Evolutionary conservation across 1,284 basidiomycete genomes (phyloP).

Genomic region (Pseudomicrostroma phylloplanum): DNA sequence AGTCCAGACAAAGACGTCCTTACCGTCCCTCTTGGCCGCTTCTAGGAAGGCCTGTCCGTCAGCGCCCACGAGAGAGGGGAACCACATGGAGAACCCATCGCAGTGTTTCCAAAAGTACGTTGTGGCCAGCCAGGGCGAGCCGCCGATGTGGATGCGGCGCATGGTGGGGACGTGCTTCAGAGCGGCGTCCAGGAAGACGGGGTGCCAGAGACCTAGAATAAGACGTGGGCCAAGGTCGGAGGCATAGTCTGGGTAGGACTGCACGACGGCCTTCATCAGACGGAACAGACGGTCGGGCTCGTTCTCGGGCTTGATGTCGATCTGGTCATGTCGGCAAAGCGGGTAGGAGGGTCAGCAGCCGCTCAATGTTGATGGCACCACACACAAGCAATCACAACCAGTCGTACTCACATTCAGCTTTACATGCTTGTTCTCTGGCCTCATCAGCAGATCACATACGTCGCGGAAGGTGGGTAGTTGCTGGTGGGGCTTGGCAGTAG

Average conservation of each 20-base stretch:
- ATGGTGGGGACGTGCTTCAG: slow-evolving; percentile 72
- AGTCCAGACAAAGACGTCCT: slow-evolving; percentile 89
- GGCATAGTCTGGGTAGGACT: slow-evolving; percentile 68
- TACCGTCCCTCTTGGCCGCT: slow-evolving; percentile 72
- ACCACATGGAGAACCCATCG: slow-evolving; percentile 80
- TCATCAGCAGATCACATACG: slow-evolving; percentile 45
- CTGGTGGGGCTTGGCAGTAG: slow-evolving; percentile 66
- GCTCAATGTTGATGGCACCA: too few species aligned
- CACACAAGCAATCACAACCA: too few species aligned
- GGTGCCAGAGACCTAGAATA: slow-evolving; percentile 73
- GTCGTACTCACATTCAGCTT: slow-evolving; percentile 36
- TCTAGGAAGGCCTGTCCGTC: slow-evolving; percentile 67
- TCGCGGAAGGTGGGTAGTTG: slow-evolving; percentile 48
- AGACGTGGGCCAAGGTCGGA: slow-evolving; percentile 78
- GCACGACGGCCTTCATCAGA: slow-evolving; percentile 72
- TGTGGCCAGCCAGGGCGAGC: slow-evolving; percentile 61
- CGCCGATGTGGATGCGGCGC: slow-evolving; percentile 77
- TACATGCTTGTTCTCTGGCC: slow-evolving; percentile 42
- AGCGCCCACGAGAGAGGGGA: slow-evolving; percentile 64
- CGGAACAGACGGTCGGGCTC: slow-evolving; percentile 78
- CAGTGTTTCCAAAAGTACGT: slow-evolving; percentile 87
- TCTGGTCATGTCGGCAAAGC: slow-evolving; percentile 47
- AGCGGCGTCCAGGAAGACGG: slow-evolving; percentile 75
- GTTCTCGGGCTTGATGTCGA: slow-evolving; percentile 91
- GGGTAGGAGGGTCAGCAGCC: slow-evolving; percentile 53